Percentiles rank a stretch among this genome's conserved stretches.
These are phyloP conservation scores for Flaveria trinervia DNA, from an alignment of 129 eudicot species.

Conservation along the genomic window DNA sequence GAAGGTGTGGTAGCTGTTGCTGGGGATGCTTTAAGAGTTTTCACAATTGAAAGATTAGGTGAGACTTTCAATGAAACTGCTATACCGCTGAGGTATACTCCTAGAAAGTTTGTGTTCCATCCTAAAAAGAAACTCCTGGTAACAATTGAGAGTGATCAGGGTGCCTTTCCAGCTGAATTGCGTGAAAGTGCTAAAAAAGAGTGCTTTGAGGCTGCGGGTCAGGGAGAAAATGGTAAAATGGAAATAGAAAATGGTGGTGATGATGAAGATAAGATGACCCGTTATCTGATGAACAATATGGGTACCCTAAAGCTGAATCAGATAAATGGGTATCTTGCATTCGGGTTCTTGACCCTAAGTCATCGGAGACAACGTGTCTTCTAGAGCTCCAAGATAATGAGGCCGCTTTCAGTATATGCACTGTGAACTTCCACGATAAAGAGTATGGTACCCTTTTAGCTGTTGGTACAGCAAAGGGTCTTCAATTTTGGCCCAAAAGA, in stretches of 20 bases:
- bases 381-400: slow-evolving; percentile 96
- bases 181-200: slow-evolving; percentile 94
- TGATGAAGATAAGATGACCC: slow-evolving; percentile 78
- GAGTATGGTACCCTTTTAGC: slow-evolving; percentile 94
- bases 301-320: slow-evolving; percentile 93
- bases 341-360: slow-evolving; percentile 93
- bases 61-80: slow-evolving; percentile 93
- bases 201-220: slow-evolving; percentile 80
- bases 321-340: slow-evolving; percentile 97
- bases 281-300: slow-evolving; percentile 94
- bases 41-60: slow-evolving; percentile 93
- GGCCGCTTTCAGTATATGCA: slow-evolving; percentile 97
- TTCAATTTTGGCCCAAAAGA: slow-evolving; percentile 87
- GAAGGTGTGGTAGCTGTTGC: slow-evolving; percentile 99
- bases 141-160: slow-evolving; percentile 92
- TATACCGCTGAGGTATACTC: slow-evolving; percentile 94
- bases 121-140: slow-evolving; percentile 82
- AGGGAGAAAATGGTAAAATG: slow-evolving; percentile 83
- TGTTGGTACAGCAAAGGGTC: slow-evolving; percentile 96
- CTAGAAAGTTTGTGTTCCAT: slow-evolving; percentile 91
- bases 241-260: slow-evolving; percentile 86
- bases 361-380: slow-evolving; percentile 76
- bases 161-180: slow-evolving; percentile 87
- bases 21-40: slow-evolving; percentile 92
- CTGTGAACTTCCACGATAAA: slow-evolving; percentile 91